These are phyloP conservation scores for Arthrobotrys iridis DNA, from an alignment of 2,329 filamentous ascomycete species.

Conservation along the genomic window DNA sequence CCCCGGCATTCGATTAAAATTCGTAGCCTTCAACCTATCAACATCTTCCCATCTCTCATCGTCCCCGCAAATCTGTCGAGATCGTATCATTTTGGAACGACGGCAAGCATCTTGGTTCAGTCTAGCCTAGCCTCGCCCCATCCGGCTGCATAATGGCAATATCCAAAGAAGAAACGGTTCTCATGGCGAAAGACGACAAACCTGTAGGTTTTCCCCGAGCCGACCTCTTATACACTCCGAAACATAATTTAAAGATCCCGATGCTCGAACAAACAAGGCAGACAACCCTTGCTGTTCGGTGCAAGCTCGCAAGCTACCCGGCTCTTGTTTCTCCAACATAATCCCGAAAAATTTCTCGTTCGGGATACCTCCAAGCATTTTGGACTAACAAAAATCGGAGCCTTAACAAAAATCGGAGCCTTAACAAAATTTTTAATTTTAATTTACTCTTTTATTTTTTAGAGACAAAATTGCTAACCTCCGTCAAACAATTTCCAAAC, in stretches of 20 bases:
- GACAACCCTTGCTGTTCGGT: constrained; percentile 30
- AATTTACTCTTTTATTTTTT: background rate
- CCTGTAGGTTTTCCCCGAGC: constrained; percentile 39
- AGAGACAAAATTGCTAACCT: constrained; percentile 10
- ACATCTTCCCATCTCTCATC: constrained; percentile 1
- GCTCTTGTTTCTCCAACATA: constrained; percentile 1
- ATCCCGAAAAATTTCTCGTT: constrained; percentile 31
- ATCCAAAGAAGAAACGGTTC: constrained; percentile 42
- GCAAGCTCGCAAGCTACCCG: constrained; percentile 12
- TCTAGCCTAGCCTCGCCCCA: background rate
- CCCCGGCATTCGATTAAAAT: background rate
- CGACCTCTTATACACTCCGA: constrained; percentile 7
- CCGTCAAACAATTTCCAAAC: constrained; percentile 12
- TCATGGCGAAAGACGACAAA: constrained; percentile 52
- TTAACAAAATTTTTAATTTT: background rate
- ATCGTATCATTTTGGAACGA: constrained; percentile 25
- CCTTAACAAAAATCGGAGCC: background rate
- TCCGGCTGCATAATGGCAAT: constrained; percentile 39
- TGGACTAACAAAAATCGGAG: background rate
- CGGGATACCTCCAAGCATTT: background rate
- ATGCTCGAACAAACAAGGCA: constrained; percentile 30
- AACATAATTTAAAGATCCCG: constrained; percentile 30
- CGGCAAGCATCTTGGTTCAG: background rate
- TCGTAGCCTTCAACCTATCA: constrained; percentile 11
- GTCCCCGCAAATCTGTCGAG: constrained; percentile 18